Evolutionary conservation across 306 rosid species (phyloP).

Genomic region (Prunus salicina): DNA sequence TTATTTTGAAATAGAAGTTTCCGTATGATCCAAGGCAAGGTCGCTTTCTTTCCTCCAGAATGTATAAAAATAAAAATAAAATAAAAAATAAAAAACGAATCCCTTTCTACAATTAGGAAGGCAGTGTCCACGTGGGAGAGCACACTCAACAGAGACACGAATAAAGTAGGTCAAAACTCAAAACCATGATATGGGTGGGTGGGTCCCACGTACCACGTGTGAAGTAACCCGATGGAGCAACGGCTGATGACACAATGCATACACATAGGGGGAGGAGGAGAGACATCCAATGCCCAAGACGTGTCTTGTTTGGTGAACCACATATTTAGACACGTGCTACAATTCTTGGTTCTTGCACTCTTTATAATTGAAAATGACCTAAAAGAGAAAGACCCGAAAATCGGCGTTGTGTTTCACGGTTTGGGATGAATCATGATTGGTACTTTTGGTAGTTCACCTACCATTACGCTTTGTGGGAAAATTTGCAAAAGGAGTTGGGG

Average conservation of each 20-base stretch:
- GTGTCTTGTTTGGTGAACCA: not conserved
- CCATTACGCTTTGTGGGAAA: not conserved
- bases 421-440: not conserved
- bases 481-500: too few relatives aligned
- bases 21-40: not conserved
- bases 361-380: not conserved
- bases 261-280: not conserved
- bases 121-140: not conserved
- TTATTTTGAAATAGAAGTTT: not conserved
- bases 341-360: not conserved
- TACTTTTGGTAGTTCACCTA: not conserved
- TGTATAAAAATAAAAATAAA: not conserved
- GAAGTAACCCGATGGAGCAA: not conserved
- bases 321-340: not conserved
- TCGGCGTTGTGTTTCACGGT: not conserved
- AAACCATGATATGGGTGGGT: not conserved
- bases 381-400: not conserved
- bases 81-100: not conserved
- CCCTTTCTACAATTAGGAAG: not conserved
- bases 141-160: not conserved
- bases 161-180: not conserved
- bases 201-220: not conserved
- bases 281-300: not conserved
- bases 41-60: not conserved
- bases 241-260: not conserved